Base-by-base conservation (phyloP, 2,329 filamentous ascomycete species). In the Chalaropsis thielavioides region DNA sequence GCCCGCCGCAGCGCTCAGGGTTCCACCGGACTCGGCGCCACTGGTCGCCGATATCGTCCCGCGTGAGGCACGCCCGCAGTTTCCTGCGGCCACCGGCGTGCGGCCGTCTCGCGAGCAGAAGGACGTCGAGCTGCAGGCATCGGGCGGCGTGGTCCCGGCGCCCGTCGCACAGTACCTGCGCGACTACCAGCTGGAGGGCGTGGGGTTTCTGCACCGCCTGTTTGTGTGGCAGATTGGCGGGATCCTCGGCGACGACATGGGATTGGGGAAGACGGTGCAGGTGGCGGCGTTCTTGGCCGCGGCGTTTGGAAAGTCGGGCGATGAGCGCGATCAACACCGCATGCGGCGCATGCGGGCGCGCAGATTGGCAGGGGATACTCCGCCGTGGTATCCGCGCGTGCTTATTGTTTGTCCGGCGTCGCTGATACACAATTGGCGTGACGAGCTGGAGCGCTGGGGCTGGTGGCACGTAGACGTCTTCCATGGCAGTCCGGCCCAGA, bases 241-340 rank as follows among this genome's bases (percentile, higher is more conserved):
- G 1, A 89, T 99, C 24, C 80, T 99, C 0, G 92, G 92, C 2
- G 94, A 99, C 72, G 94, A 99, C 71, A 99, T 99, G 94, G 94
- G 94, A 22, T 75, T 99, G 40, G 94, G 94, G 0, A 99, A 99
- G 75, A 99, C 94, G 0, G 90, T 99, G 1, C 94, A 99, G 74
- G 90, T 99, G 31, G 94, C 91, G 66, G 89, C 92, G 0, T 97
- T 99, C 69, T 78, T 99, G 24, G 89, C 90, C 0, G 90, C 86
- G 0, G 92, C 91, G 0, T 99, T 96, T 72, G 94, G 94, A 7
- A 99, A 99, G 76, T 95, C 89, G 0, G 92, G 86, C 0, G 92
- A 96, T 70, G 87, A 92, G 72, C 80, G 90, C 62, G 94, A 99
- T 70, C 78, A 76, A 3, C 95, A 95, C 72, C 81, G 90, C 22